These are phyloP conservation scores for Nelumbo lutea DNA, from an alignment of 164 flowering plant genomes.

Conservation along the genomic window DNA sequence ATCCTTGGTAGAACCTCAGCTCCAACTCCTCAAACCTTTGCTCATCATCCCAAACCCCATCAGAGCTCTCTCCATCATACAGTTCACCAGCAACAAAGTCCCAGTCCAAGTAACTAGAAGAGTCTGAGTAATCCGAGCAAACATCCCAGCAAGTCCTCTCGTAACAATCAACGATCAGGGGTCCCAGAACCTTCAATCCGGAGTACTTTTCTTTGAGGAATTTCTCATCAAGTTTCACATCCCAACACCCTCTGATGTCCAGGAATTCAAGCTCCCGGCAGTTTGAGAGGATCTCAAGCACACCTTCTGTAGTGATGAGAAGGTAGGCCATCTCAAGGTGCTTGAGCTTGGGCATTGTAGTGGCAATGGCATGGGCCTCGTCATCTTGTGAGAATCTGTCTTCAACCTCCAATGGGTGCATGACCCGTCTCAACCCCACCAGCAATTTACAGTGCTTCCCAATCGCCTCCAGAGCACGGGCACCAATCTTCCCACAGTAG, in stretches of 20 bases:
- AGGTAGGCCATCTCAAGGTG: constrained; percentile 65
- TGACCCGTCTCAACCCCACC: constrained; percentile 37
- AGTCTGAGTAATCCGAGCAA: too few relatives aligned
- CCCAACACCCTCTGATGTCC: constrained; percentile 24
- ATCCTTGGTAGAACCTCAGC: constrained; percentile 41
- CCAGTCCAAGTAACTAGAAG: too few relatives aligned
- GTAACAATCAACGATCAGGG: too few relatives aligned
- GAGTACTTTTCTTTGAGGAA: constrained; percentile 20
- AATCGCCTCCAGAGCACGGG: constrained; percentile 42
- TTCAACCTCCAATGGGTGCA: constrained; percentile 34
- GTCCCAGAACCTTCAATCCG: constrained; percentile 25
- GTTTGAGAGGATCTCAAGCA: constrained; percentile 24
- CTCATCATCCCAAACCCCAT: constrained; percentile 8
- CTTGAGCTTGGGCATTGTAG: constrained; percentile 70
- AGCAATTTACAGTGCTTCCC: constrained; percentile 63
- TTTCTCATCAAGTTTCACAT: constrained; percentile 33
- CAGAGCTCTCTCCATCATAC: too few relatives aligned
- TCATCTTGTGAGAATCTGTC: constrained; percentile 39
- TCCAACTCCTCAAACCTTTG: constrained; percentile 41
- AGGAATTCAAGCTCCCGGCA: constrained; percentile 44
- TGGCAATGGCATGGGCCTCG: constrained; percentile 70
- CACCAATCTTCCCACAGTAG: constrained; percentile 36
- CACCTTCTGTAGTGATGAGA: constrained; percentile 27
- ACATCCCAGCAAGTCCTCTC: too few relatives aligned
- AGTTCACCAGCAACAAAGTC: too few relatives aligned